These are phyloP conservation scores for Penicillium pulvis DNA, from an alignment of 495 filamentous ascomycete genomes.

Conservation along the genomic window DNA sequence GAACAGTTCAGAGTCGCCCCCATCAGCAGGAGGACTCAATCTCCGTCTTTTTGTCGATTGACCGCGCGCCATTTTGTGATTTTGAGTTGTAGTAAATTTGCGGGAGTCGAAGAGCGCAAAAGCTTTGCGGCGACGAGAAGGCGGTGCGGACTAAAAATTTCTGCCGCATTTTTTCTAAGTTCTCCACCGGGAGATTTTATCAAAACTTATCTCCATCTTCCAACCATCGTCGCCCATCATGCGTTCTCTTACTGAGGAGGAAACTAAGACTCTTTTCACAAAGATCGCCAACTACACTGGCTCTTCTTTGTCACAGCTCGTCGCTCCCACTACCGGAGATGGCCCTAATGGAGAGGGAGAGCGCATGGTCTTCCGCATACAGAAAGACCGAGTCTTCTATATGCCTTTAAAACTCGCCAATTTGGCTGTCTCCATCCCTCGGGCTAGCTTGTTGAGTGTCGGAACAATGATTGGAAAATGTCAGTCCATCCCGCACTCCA, in stretches of 20 bases:
- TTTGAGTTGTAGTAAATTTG: conserved; percentile 7
- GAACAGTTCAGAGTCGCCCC: conserved; percentile 41
- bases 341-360: conserved; percentile 49
- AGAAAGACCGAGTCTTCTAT: conserved; percentile 82
- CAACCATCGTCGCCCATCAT: conserved; percentile 45
- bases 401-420: conserved; percentile 85
- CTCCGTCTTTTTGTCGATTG: conserved; percentile 55
- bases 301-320: conserved; percentile 73
- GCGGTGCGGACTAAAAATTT: conserved; percentile 24
- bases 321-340: conserved; percentile 66
- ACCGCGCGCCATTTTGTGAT: conserved; percentile 47
- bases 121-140: conserved; percentile 21
- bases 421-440: conserved; percentile 78
- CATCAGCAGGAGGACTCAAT: conserved; percentile 53
- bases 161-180: conserved; percentile 18
- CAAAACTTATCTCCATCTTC: conserved; percentile 3
- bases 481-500: neutral
- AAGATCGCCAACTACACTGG: conserved; percentile 88
- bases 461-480: conserved; percentile 34
- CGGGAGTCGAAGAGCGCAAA: conserved; percentile 28
- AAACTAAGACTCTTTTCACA: conserved; percentile 62
- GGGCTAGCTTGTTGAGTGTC: conserved; percentile 74
- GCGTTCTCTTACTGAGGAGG: conserved; percentile 73
- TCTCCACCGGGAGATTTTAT: conserved; percentile 5
- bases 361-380: conserved; percentile 84